Base-by-base conservation (phyloP, 2,329 filamentous ascomycete species). In the Botryotinia calthae region DNA sequence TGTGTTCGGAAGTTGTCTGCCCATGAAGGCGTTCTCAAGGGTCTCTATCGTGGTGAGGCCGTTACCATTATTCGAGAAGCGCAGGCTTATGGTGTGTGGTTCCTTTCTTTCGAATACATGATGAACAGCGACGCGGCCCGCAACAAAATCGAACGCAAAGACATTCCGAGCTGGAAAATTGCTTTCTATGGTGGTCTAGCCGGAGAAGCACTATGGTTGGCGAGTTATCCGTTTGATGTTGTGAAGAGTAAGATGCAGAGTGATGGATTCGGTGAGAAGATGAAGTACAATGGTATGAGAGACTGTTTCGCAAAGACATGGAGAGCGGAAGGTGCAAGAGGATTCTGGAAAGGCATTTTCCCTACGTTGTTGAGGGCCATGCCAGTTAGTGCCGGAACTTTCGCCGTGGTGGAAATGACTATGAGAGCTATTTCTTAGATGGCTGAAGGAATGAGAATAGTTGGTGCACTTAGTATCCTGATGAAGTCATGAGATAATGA, bases 201-300 rank as follows among this genome's bases (percentile, higher is more conserved):
- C 0, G 96, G 96, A 78, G 96, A 99, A 86, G 93, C 90, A 70
- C 87, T 99, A 73, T 99, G 96, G 96, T 85, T 99, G 72, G 87
- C 88, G 51, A 97, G 94, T 81, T 99, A 99, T 84, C 96, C 96
- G 34, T 92, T 99, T 76, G 96, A 99, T 83, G 95, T 99, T 42
- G 84, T 99, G 84, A 99, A 99, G 92, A 97, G 94, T 84, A 98
- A 97, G 89, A 98, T 98, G 95, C 96, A 99, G 88, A 97, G 92
- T 73, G 96, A 99, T 84, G 95, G 93, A 0, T 96, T 98, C 81
- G 94, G 93, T 7, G 75, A 82, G 66, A 84, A 87, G 75, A 90
- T 91, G 85, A 87, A 87, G 81, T 99, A 92, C 84, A 88, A 85
- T 81, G 91, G 86, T 72, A 98, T 98, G 95, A 88, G 91, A 69